Conservation (phyloP, 371 early-diverging fungal species). For the Mucor racemosus region DNA sequence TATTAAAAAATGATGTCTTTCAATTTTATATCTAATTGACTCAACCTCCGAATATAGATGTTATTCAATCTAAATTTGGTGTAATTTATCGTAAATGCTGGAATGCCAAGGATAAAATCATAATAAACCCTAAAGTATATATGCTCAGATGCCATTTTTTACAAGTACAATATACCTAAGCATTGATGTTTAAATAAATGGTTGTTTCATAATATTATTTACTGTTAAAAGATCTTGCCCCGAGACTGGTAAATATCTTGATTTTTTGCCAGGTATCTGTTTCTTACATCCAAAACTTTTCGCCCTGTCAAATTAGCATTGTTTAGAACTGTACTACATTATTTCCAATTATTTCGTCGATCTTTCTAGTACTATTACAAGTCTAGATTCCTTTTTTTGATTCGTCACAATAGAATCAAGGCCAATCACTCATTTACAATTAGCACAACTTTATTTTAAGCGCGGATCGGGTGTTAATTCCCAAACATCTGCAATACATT, state of each 20-base stretch:
- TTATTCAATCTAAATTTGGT: not conserved
- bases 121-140: no score
- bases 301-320: not conserved
- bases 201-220: not conserved
- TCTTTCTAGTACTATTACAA: not conserved
- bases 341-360: not conserved
- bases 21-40: not conserved
- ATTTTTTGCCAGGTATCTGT: not conserved
- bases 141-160: no score
- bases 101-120: no score
- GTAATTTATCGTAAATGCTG: not conserved
- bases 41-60: not conserved
- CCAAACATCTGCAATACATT: constrained; percentile 1
- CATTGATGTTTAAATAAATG: not conserved
- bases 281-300: not conserved
- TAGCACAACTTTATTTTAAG: not conserved
- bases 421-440: not conserved
- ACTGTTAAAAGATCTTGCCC: not conserved
- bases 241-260: not conserved
- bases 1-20: no score
- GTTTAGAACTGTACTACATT: not conserved
- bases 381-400: not conserved
- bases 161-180: no score
- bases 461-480: constrained; percentile 1
- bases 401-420: not conserved